phyloP scores from a whole-genome alignment of 495 filamentous ascomycete species.

The Xylaria intraflava region DNA sequence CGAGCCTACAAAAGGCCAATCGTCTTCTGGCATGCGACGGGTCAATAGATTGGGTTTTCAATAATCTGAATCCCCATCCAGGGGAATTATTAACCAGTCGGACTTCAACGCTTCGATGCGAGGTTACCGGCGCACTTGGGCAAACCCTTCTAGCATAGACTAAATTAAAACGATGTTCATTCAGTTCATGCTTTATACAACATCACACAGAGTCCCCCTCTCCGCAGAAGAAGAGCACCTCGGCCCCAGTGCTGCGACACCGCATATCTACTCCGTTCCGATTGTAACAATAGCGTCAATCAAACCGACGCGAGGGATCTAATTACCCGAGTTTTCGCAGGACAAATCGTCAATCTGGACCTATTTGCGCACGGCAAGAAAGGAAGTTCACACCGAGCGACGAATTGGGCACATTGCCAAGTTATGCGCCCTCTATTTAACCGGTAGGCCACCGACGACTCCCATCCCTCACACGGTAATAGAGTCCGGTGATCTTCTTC shows the following conservation, averaged over 20 bases:
- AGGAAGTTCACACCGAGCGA: not conserved
- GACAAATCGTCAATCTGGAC: constrained; percentile 7
- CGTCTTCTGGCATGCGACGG: too few species aligned
- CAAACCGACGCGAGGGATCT: not conserved
- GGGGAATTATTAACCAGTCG: too few species aligned
- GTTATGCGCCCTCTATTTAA: not conserved
- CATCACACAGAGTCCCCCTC: not conserved
- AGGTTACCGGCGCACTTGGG: too few species aligned
- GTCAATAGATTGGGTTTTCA: too few species aligned
- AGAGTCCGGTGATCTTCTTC: not conserved
- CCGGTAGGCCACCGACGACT: not conserved
- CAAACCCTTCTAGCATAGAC: too few species aligned
- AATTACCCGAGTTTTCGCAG: constrained; percentile 8
- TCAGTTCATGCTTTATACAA: too few species aligned
- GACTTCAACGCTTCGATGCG: too few species aligned
- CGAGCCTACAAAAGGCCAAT: too few species aligned
- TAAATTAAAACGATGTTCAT: too few species aligned
- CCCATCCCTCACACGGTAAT: too few species aligned
- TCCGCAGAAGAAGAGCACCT: not conserved
- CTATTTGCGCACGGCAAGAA: not conserved
- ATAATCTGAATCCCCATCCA: too few species aligned
- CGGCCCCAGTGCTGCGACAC: not conserved
- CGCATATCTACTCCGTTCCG: not conserved
- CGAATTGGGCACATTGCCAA: not conserved
- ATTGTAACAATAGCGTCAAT: not conserved